Percentiles rank a stretch among this genome's conserved stretches.
These are phyloP conservation scores for Vachellia pachyceras DNA, from an alignment of 306 rosid species.

Conservation along the genomic window DNA sequence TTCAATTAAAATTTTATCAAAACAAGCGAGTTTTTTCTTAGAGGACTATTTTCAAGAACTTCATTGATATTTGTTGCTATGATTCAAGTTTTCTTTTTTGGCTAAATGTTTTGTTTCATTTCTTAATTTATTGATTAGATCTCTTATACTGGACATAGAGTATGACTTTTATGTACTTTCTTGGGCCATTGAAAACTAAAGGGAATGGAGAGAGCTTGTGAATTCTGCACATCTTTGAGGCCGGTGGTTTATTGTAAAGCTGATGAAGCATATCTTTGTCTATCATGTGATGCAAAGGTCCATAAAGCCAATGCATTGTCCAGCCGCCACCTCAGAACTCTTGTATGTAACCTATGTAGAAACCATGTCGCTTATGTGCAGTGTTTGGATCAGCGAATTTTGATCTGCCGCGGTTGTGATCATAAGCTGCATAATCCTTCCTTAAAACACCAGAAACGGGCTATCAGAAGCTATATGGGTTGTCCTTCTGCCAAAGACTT, in stretches of 20 bases:
- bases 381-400: slow-evolving; percentile 71
- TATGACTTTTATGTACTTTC: slow-evolving; percentile 23
- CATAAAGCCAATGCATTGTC: slow-evolving; percentile 89
- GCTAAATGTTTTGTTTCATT: neutral
- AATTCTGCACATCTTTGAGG: slow-evolving; percentile 74
- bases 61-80: neutral
- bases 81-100: neutral
- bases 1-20: slow-evolving; percentile 16
- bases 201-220: slow-evolving; percentile 79
- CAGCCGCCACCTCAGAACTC: slow-evolving; percentile 63
- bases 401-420: slow-evolving; percentile 72
- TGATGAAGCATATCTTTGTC: slow-evolving; percentile 89
- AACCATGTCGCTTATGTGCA: slow-evolving; percentile 53
- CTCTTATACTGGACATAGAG: slow-evolving; percentile 25
- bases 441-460: slow-evolving; percentile 57
- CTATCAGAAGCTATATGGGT: slow-evolving; percentile 68
- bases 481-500: slow-evolving; percentile 83
- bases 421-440: slow-evolving; percentile 55
- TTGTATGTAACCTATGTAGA: slow-evolving; percentile 70
- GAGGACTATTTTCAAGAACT: neutral
- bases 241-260: slow-evolving; percentile 84
- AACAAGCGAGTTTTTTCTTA: neutral
- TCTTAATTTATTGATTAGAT: slow-evolving; percentile 22
- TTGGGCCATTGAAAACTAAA: slow-evolving; percentile 29
- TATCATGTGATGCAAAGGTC: slow-evolving; percentile 86